phyloP scores from a whole-genome alignment of 768 basidiomycete species.

The Tylopilus vinaceipallidus region DNA sequence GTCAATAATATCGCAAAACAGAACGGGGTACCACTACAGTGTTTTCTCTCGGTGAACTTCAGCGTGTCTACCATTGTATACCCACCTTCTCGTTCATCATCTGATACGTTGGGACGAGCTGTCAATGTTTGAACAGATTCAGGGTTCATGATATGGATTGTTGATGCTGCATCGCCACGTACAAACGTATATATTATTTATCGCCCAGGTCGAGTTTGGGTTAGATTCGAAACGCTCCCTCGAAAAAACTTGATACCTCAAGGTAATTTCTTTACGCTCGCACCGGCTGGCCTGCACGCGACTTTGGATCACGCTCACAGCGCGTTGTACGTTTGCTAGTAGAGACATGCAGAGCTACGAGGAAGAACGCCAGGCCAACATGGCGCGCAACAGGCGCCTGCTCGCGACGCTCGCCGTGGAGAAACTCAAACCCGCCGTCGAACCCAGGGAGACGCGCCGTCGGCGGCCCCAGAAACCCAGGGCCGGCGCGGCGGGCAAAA shows the following conservation, averaged over 20 bases:
- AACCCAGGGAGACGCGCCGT: slow-evolving; percentile 43
- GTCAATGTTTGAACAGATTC: neutral
- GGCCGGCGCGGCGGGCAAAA: slow-evolving; percentile 25
- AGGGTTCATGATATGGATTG: neutral
- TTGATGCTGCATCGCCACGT: slow-evolving; percentile 1
- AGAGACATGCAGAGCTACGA: slow-evolving; percentile 29
- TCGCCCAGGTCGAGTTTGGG: too few relatives aligned
- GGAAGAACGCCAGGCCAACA: slow-evolving; percentile 35
- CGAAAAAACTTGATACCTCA: neutral
- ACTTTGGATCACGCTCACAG: neutral
- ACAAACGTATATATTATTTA: neutral
- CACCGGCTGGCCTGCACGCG: neutral
- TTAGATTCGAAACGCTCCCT: neutral
- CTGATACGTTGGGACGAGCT: slow-evolving; percentile 4
- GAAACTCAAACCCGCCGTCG: slow-evolving; percentile 41
- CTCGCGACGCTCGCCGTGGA: slow-evolving; percentile 42
- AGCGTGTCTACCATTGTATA: slow-evolving; percentile 15
- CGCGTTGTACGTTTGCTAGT: neutral
- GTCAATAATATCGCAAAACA: slow-evolving; percentile 8
- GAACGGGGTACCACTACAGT: slow-evolving; percentile 7
- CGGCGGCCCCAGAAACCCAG: slow-evolving; percentile 7
- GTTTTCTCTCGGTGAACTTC: slow-evolving; percentile 1
- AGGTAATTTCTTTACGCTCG: too few relatives aligned
- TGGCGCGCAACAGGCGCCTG: slow-evolving; percentile 42
- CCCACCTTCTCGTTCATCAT: slow-evolving; percentile 8